Evolutionary conservation across 805 yeast genomes (phyloP).

Genomic region (Zygosaccharomyces rouxii): DNA sequence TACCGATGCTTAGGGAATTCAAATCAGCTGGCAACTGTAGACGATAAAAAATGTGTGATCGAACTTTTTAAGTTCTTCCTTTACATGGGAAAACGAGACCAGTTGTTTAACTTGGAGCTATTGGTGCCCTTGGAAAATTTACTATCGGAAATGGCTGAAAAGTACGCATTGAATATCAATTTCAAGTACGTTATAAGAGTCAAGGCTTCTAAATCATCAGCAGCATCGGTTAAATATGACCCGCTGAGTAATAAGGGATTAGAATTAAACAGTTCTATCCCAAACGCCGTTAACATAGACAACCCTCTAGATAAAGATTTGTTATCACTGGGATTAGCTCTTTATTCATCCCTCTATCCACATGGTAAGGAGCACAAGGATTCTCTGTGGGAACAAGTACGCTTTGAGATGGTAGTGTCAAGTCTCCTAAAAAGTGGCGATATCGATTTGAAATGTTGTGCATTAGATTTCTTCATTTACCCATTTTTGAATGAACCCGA

Average conservation of each 20-base stretch:
- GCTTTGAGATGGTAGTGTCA: constrained; percentile 19
- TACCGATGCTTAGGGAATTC: not conserved
- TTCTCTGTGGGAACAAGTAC: constrained; percentile 14
- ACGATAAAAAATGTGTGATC: constrained; percentile 8
- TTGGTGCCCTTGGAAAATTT: constrained; percentile 11
- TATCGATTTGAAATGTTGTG: constrained; percentile 22
- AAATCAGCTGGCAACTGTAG: constrained; percentile 1
- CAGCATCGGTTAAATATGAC: constrained; percentile 14
- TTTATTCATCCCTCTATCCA: constrained; percentile 10
- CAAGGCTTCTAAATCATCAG: constrained; percentile 8
- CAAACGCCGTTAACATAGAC: constrained; percentile 22
- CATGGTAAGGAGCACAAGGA: not conserved
- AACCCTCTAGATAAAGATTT: constrained; percentile 20
- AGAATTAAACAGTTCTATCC: constrained; percentile 13
- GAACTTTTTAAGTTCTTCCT: constrained; percentile 18
- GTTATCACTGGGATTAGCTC: constrained; percentile 17
- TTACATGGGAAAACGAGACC: constrained; percentile 6
- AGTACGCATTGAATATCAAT: constrained; percentile 17
- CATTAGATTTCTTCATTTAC: constrained; percentile 18
- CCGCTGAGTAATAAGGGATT: constrained; percentile 19
- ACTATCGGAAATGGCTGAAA: constrained; percentile 14
- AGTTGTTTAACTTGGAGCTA: not conserved
- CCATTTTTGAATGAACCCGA: constrained; percentile 17
- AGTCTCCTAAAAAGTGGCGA: constrained; percentile 25
- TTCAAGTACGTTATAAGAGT: constrained; percentile 21